Percentiles rank a stretch among this genome's conserved stretches.
These are phyloP conservation scores for Ichthyophthirius multifiliis DNA, from an alignment of 169 alveolate species.

Conservation along the genomic window DNA sequence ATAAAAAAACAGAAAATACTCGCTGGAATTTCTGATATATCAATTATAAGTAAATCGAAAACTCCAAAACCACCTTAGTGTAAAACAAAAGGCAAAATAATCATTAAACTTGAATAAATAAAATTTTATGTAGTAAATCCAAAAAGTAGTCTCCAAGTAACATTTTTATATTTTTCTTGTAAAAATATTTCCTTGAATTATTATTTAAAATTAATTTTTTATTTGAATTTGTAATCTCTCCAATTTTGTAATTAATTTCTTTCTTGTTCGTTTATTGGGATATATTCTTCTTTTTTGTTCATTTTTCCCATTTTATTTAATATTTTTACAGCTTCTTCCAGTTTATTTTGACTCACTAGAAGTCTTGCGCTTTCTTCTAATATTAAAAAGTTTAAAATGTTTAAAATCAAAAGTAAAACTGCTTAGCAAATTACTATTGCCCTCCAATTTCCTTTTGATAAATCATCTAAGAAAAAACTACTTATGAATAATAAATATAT, in stretches of 20 bases:
- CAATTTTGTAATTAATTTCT: neutral
- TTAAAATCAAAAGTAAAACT: conserved; percentile 6
- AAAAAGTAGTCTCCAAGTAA: conserved; percentile 28
- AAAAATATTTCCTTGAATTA: conserved; percentile 18
- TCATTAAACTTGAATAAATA: conserved; percentile 3
- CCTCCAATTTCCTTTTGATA: conserved; percentile 34
- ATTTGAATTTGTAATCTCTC: too few species aligned
- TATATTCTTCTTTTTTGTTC: neutral
- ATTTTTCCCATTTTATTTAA: conserved; percentile 12
- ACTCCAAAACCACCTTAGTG: neutral
- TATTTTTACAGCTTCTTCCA: conserved; percentile 17
- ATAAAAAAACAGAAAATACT: neutral
- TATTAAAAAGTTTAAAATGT: neutral
- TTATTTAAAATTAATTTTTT: too few species aligned
- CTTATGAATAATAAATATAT: conserved; percentile 15
- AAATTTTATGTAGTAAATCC: neutral
- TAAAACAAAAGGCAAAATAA: conserved; percentile 23
- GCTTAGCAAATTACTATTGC: conserved; percentile 20
- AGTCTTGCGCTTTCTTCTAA: conserved; percentile 26
- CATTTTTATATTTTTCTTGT: neutral
- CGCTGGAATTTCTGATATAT: conserved; percentile 23
- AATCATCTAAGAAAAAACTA: conserved; percentile 2
- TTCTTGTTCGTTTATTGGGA: neutral
- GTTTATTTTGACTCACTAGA: conserved; percentile 2
- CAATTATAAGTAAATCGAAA: neutral